Evolutionary conservation across 1,139 yeast species (phyloP).

Genomic region (Pichia sp.): DNA sequence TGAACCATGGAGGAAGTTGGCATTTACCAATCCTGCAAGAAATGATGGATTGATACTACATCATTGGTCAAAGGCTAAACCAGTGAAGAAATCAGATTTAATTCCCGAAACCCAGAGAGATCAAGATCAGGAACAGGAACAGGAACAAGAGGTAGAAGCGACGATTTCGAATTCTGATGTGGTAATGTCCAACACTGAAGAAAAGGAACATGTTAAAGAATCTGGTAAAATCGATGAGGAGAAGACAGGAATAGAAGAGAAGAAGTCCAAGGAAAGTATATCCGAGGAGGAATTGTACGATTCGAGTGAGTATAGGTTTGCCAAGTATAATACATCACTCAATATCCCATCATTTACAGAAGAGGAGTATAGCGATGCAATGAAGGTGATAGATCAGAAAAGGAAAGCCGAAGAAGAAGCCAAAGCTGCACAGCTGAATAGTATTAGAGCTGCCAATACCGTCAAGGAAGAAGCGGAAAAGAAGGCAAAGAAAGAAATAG

Average conservation of each 20-base stretch:
- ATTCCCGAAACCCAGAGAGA: too few relatives aligned
- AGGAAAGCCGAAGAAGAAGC: constrained; percentile 1
- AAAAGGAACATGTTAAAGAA: not conserved
- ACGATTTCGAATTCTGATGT: not conserved
- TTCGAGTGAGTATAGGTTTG: constrained; percentile 58
- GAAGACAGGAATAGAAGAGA: not conserved
- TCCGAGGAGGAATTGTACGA: constrained; percentile 17
- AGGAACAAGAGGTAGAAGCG: not conserved
- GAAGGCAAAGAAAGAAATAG: not conserved
- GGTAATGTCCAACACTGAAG: constrained; percentile 1
- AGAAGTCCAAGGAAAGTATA: not conserved
- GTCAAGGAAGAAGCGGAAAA: constrained; percentile 1
- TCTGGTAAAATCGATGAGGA: not conserved
- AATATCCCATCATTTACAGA: constrained; percentile 68
- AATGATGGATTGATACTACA: constrained; percentile 39
- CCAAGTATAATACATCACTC: constrained; percentile 63
- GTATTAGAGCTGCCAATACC: not conserved
- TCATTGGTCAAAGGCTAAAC: constrained; percentile 81
- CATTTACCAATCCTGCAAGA: constrained; percentile 52
- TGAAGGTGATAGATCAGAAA: constrained; percentile 4
- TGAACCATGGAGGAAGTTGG: constrained; percentile 65
- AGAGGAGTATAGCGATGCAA: constrained; percentile 44
- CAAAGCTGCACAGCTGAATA: constrained; percentile 2
- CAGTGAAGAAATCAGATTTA: not conserved
- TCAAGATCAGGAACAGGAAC: too few relatives aligned